phyloP scores from a whole-genome alignment of 2,329 filamentous ascomycete species.

The Didymella lethalis region DNA sequence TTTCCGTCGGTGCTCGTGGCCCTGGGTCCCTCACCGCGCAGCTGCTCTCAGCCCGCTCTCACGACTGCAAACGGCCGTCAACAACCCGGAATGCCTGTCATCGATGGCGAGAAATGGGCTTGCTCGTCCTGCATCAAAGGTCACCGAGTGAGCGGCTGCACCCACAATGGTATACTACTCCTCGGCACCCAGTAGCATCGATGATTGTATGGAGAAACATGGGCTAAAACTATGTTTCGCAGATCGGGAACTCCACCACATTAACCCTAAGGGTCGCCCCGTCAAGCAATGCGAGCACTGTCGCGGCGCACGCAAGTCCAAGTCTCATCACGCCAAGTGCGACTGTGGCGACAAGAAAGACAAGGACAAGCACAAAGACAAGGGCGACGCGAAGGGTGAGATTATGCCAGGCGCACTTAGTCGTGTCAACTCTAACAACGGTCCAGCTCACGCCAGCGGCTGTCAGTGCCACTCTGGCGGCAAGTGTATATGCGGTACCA shows the following conservation, averaged over 20 bases:
- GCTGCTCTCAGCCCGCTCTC: conserved; percentile 38
- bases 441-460: conserved; percentile 49
- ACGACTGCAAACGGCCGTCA: conserved; percentile 49
- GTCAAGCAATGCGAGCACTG: conserved; percentile 98
- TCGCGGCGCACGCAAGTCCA: conserved; percentile 93
- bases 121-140: conserved; percentile 98
- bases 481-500: conserved; percentile 65
- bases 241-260: conserved; percentile 93
- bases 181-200: conserved; percentile 12
- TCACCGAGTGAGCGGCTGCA: conserved; percentile 98
- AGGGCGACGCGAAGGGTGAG: conserved; percentile 52
- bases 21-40: conserved; percentile 25
- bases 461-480: conserved; percentile 66
- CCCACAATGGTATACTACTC: conserved; percentile 77
- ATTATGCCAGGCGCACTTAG: conserved; percentile 42
- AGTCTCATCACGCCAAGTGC: conserved; percentile 92
- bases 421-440: conserved; percentile 43
- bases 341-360: conserved; percentile 94
- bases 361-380: conserved; percentile 60
- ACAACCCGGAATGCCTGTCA: conserved; percentile 47
- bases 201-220: conserved; percentile 6
- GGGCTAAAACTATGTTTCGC: conserved; percentile 32
- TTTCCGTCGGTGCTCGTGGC: conserved; percentile 24
- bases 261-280: conserved; percentile 96
- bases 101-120: conserved; percentile 94